phyloP scores from a whole-genome alignment of 108 stramenopile genomes.

The Stephanodiscus triporus region DNA sequence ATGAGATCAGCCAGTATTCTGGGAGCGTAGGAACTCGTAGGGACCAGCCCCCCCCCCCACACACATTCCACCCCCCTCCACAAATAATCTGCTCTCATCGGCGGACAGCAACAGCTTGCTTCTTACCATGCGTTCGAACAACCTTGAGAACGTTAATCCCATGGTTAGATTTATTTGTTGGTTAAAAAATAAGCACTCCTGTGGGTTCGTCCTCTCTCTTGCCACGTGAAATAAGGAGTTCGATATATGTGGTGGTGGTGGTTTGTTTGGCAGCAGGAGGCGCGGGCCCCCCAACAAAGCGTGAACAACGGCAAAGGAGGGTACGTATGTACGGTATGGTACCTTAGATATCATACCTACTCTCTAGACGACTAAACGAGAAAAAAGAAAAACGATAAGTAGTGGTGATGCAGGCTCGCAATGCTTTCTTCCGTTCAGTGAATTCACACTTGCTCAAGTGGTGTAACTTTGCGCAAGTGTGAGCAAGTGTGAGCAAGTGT shows the following conservation, averaged over 20 bases:
- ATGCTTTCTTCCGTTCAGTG: too few relatives aligned
- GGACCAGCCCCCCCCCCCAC: background rate
- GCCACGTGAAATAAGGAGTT: background rate
- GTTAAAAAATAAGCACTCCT: background rate
- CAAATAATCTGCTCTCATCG: background rate
- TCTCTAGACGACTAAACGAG: too few relatives aligned
- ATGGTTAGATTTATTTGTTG: constrained; percentile 55
- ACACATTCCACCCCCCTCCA: background rate
- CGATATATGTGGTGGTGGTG: background rate
- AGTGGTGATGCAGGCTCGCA: too few relatives aligned
- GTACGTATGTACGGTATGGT: too few relatives aligned
- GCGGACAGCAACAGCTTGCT: background rate
- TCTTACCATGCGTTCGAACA: constrained; percentile 91
- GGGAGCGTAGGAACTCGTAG: background rate
- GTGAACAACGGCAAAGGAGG: too few relatives aligned
- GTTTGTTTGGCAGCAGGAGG: too few relatives aligned
- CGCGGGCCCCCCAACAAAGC: too few relatives aligned
- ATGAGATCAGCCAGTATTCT: background rate
- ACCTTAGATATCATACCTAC: too few relatives aligned
- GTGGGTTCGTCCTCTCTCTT: background rate
- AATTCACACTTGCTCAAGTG: too few relatives aligned
- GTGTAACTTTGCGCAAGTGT: too few relatives aligned
- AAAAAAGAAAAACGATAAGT: too few relatives aligned
- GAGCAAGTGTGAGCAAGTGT: too few relatives aligned
- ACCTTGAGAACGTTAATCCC: constrained; percentile 88